These are phyloP conservation scores for Pseudocercospora cruenta DNA, from an alignment of 2,329 filamentous ascomycete genomes.

Conservation along the genomic window DNA sequence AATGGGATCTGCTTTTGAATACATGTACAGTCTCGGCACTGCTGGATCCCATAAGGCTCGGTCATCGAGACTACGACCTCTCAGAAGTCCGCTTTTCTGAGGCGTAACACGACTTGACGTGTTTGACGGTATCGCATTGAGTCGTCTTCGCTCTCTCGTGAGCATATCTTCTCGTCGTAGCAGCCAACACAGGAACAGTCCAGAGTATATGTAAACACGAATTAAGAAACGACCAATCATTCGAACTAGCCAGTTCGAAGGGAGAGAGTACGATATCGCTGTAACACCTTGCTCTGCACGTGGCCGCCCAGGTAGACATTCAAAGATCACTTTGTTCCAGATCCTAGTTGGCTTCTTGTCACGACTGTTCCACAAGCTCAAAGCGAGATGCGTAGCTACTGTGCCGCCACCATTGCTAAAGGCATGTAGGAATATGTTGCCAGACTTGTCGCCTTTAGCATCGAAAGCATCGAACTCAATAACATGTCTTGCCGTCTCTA, in stretches of 20 bases:
- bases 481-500: background rate
- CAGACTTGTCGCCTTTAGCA: background rate
- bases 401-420: conserved; percentile 43
- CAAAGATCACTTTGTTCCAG: conserved; percentile 27
- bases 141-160: conserved; percentile 1
- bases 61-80: conserved; percentile 18
- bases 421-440: conserved; percentile 34
- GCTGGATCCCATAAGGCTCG: conserved; percentile 11
- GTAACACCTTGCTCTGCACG: conserved; percentile 19
- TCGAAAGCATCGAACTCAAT: background rate
- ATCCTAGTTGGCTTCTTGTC: background rate
- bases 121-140: background rate
- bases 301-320: conserved; percentile 35
- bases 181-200: conserved; percentile 1
- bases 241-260: conserved; percentile 18
- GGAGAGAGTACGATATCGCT: conserved; percentile 27
- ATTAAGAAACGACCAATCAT: conserved; percentile 19
- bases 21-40: conserved; percentile 59
- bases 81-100: background rate
- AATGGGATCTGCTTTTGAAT: conserved; percentile 62
- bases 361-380: background rate
- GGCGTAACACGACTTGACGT: background rate
- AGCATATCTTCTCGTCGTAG: conserved; percentile 14
- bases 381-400: conserved; percentile 30
- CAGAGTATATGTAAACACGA: conserved; percentile 10